Conservation (phyloP, 495 filamentous ascomycete genomes). For the Hypoxylon fuscum region DNA sequence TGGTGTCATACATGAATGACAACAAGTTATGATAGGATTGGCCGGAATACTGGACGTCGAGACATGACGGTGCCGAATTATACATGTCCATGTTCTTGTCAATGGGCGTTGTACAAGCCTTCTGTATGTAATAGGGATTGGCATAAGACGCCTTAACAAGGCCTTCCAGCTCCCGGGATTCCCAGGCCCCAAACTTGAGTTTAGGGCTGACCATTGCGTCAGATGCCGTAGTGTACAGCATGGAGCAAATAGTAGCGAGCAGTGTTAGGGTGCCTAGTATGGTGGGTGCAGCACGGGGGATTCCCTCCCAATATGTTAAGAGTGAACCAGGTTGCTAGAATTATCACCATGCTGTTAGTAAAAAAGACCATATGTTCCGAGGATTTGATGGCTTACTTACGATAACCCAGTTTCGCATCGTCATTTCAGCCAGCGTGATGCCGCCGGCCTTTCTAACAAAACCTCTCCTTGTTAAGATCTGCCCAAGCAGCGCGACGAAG, state of each 20-base stretch:
- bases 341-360: slow-evolving; percentile 7
- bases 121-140: slow-evolving; percentile 61
- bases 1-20: slow-evolving; percentile 42
- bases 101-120: slow-evolving; percentile 69
- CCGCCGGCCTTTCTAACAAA: slow-evolving; percentile 64
- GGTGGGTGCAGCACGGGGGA: slow-evolving; percentile 68
- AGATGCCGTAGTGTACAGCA: slow-evolving; percentile 78
- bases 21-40: slow-evolving; percentile 54
- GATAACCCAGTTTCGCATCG: slow-evolving; percentile 65
- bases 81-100: slow-evolving; percentile 44
- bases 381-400: slow-evolving; percentile 34
- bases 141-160: slow-evolving; percentile 66
- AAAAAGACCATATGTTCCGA: neutral
- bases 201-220: slow-evolving; percentile 76
- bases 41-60: slow-evolving; percentile 70
- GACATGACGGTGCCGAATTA: slow-evolving; percentile 61
- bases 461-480: slow-evolving; percentile 72
- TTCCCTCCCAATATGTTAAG: slow-evolving; percentile 69
- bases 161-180: slow-evolving; percentile 58
- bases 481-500: slow-evolving; percentile 76
- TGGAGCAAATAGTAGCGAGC: slow-evolving; percentile 66
- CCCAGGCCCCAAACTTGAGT: slow-evolving; percentile 60
- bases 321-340: slow-evolving; percentile 62
- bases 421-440: slow-evolving; percentile 76
- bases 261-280: slow-evolving; percentile 67